Evolutionary conservation across 2,329 filamentous ascomycete genomes (phyloP).

Genomic region (Chrysosporium keratinophilum): DNA sequence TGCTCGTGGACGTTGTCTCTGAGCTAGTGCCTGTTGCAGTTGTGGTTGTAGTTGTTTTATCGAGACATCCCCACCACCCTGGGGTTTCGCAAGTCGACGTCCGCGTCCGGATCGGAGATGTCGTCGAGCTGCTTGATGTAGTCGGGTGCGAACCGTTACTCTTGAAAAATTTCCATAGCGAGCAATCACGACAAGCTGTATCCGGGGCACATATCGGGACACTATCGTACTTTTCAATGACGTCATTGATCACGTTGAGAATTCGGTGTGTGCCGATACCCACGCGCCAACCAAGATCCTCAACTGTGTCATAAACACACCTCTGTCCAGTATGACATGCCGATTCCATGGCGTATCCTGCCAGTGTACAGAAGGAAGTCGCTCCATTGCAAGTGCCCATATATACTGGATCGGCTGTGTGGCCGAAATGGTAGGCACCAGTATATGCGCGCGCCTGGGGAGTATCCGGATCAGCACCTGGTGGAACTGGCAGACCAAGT

Average conservation of each 20-base stretch:
- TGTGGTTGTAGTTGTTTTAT: conserved; percentile 38
- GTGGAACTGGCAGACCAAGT: conserved; percentile 75
- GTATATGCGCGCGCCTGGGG: conserved; percentile 64
- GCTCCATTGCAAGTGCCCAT: conserved; percentile 89
- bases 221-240: conserved; percentile 70
- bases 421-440: conserved; percentile 80
- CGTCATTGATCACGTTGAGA: conserved; percentile 72
- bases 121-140: conserved; percentile 51
- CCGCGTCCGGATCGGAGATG: conserved; percentile 52
- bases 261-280: conserved; percentile 89
- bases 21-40: conserved; percentile 19
- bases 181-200: conserved; percentile 77
- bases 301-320: conserved; percentile 87
- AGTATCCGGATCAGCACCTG: conserved; percentile 59
- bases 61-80: conserved; percentile 69
- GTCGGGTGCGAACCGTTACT: conserved; percentile 77
- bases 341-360: conserved; percentile 86
- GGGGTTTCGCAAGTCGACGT: conserved; percentile 85
- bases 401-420: conserved; percentile 90
- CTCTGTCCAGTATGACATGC: conserved; percentile 82
- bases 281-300: conserved; percentile 83
- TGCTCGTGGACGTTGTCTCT: conserved; percentile 28
- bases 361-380: conserved; percentile 79
- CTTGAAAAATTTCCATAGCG: conserved; percentile 86
- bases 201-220: conserved; percentile 69